phyloP scores from a whole-genome alignment of 495 filamentous ascomycete genomes.

The Xeromyces bisporus region DNA sequence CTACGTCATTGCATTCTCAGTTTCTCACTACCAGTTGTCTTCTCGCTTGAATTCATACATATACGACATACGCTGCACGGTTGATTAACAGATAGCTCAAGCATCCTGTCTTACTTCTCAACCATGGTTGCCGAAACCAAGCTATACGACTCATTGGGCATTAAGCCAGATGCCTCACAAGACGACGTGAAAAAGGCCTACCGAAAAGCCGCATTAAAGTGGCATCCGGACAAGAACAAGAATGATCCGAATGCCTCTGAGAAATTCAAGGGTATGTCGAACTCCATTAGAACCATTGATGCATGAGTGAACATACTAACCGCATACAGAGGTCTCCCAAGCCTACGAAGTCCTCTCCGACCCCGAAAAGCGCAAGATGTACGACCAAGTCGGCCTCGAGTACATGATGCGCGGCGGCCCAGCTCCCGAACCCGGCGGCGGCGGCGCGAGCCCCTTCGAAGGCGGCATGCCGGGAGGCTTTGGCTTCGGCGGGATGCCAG shows the following conservation, averaged over 20 bases:
- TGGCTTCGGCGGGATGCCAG: conserved; percentile 36
- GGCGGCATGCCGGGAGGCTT: conserved; percentile 41
- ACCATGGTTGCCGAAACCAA: conserved; percentile 76
- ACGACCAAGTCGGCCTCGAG: conserved; percentile 89
- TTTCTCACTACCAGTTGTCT: neutral
- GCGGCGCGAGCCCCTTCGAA: conserved; percentile 30
- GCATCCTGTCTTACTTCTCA: conserved; percentile 4
- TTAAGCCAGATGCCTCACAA: conserved; percentile 63
- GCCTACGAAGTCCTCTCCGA: conserved; percentile 97
- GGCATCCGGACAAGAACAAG: conserved; percentile 95
- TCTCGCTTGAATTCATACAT: conserved; percentile 11
- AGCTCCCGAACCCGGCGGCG: conserved; percentile 41
- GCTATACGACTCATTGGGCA: conserved; percentile 59
- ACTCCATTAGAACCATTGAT: neutral
- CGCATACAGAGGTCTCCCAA: conserved; percentile 57
- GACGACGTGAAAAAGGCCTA: conserved; percentile 98
- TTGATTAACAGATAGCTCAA: too few species aligned
- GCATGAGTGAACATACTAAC: conserved; percentile 7
- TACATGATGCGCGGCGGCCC: conserved; percentile 75
- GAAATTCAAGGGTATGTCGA: conserved; percentile 68
- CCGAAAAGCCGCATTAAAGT: conserved; percentile 79
- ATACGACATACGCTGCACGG: too few species aligned
- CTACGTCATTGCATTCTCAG: neutral
- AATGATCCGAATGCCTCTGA: conserved; percentile 68
- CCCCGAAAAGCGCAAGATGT: conserved; percentile 89